Percentiles rank a stretch among this genome's conserved stretches.
phyloP scores from a whole-genome alignment of 192 early-diverging fungal species.

The Phlyctochytrium arcticum region DNA sequence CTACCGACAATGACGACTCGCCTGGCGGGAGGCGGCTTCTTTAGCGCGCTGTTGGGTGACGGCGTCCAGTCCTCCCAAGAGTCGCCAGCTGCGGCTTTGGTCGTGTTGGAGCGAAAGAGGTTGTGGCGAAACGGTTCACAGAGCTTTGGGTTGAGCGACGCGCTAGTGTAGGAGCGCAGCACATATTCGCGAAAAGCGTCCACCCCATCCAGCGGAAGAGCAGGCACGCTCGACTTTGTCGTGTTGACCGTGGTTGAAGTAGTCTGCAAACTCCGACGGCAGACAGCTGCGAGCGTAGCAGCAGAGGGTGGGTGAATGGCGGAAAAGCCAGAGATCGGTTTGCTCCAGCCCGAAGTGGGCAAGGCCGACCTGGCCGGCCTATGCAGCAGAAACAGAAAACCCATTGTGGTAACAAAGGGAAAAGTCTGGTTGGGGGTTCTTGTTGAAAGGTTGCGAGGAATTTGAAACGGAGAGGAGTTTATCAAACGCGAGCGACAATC shows the following conservation, averaged over 20 bases:
- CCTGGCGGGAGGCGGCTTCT: constrained; percentile 20
- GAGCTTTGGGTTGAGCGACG: background rate
- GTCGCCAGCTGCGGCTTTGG: background rate
- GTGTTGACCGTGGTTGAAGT: background rate
- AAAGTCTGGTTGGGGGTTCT: too few relatives aligned
- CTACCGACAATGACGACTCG: constrained; percentile 88
- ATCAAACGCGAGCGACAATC: too few relatives aligned
- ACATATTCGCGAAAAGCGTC: constrained; percentile 16
- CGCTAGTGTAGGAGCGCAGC: background rate
- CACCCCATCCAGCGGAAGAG: constrained; percentile 6
- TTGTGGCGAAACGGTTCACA: constrained; percentile 9
- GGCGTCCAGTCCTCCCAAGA: constrained; percentile 20
- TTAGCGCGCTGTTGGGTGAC: constrained; percentile 5
- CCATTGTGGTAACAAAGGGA: too few relatives aligned
- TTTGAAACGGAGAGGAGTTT: too few relatives aligned
- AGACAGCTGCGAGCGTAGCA: too few relatives aligned
- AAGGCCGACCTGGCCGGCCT: too few relatives aligned
- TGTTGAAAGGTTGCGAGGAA: too few relatives aligned
- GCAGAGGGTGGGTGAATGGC: background rate
- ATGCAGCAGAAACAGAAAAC: too few relatives aligned
- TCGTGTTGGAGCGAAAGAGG: background rate
- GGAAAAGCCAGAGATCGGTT: background rate
- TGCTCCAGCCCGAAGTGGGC: too few relatives aligned
- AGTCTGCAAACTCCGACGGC: background rate
- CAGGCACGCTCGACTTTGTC: constrained; percentile 2